Evolutionary conservation across 306 rosid genomes (phyloP).

Genomic region (Comarum palustre): DNA sequence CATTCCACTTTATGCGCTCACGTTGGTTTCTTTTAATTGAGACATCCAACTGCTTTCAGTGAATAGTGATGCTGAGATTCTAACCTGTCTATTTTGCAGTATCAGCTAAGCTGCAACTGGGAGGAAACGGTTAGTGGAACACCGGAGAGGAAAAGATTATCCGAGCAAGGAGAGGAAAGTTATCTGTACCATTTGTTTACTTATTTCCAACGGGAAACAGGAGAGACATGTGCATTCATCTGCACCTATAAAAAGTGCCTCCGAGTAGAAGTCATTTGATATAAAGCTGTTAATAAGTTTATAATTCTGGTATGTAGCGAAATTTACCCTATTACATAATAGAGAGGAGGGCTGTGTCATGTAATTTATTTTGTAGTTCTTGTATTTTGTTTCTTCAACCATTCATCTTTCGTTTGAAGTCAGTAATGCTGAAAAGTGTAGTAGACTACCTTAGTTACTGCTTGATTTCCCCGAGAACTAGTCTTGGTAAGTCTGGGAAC

Average conservation of each 20-base stretch:
- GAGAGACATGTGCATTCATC: slow-evolving; percentile 1
- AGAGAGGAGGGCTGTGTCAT: slow-evolving; percentile 5
- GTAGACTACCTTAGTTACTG: too few relatives aligned
- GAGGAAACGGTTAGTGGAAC: neutral
- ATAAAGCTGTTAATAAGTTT: slow-evolving; percentile 15
- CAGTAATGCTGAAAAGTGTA: too few relatives aligned
- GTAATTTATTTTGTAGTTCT: neutral
- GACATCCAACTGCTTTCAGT: neutral
- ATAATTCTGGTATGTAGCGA: neutral
- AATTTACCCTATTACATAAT: slow-evolving; percentile 2
- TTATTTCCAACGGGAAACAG: neutral
- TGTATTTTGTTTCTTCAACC: neutral
- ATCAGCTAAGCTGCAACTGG: neutral
- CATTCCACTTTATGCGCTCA: neutral
- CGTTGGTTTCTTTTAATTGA: neutral
- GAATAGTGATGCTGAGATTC: neutral
- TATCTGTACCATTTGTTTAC: neutral
- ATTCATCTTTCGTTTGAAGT: too few relatives aligned
- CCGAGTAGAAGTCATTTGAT: neutral
- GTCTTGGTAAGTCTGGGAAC: too few relatives aligned
- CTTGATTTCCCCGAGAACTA: too few relatives aligned
- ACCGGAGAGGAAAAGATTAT: neutral
- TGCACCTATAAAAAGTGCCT: neutral
- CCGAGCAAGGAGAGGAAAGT: neutral
- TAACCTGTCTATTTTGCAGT: neutral